Evolutionary conservation across 805 yeast species (phyloP).

Genomic region (Candida cerambycidarum): DNA sequence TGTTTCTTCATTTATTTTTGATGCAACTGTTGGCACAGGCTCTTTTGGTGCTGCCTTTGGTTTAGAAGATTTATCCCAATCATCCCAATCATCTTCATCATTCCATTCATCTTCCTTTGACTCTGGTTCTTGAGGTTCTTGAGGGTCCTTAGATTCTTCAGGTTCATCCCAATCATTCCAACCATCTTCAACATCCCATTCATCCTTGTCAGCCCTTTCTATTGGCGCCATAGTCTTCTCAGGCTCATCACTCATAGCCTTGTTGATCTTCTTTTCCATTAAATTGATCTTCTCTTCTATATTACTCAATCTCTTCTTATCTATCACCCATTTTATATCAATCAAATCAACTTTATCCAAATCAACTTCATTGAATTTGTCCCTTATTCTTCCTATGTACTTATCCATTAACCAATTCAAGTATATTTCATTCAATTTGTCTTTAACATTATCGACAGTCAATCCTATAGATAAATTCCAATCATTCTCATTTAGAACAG

Average conservation of each 20-base stretch:
- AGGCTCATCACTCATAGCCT: constrained; percentile 5
- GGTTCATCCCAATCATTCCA: constrained; percentile 19
- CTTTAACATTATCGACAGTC: constrained; percentile 19
- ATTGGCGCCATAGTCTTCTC: no score
- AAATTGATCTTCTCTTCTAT: constrained; percentile 12
- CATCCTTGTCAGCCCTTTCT: constrained; percentile 7
- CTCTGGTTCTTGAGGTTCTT: constrained; percentile 22
- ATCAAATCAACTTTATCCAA: constrained; percentile 10
- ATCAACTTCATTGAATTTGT: constrained; percentile 17
- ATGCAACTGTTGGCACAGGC: no score
- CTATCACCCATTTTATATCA: constrained; percentile 17
- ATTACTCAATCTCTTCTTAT: constrained; percentile 10
- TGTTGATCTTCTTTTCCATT: constrained; percentile 14
- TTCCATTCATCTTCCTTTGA: constrained; percentile 23
- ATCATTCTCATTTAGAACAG: constrained; percentile 14
- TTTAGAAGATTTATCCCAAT: not conserved
- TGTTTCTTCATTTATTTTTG: no score
- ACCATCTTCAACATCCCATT: constrained; percentile 26
- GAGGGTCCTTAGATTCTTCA: constrained; percentile 21
- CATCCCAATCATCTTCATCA: constrained; percentile 17
- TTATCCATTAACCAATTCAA: constrained; percentile 32
- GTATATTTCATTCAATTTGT: constrained; percentile 27
- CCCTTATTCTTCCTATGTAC: constrained; percentile 30
- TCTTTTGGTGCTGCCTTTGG: no score
- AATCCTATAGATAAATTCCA: constrained; percentile 27